These are phyloP conservation scores for Gilbertella persicaria DNA, from an alignment of 371 early-diverging fungal species.

Conservation along the genomic window DNA sequence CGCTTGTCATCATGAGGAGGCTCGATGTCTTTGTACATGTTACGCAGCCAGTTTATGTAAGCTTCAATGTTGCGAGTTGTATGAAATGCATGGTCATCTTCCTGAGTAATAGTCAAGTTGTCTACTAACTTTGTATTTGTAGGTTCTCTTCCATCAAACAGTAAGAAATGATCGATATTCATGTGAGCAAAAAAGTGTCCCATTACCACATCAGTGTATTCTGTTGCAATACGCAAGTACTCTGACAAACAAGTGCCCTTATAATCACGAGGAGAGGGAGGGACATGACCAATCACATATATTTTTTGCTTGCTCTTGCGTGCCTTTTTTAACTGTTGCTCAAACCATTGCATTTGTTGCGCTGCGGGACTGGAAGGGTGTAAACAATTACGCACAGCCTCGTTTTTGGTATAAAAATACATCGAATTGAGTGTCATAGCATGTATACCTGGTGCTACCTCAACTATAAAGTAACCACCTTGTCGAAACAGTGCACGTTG, in stretches of 20 bases:
- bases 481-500: slow-evolving; percentile 60
- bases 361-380: slow-evolving; percentile 58
- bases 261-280: slow-evolving; percentile 70
- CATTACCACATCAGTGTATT: slow-evolving; percentile 62
- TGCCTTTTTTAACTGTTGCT: slow-evolving; percentile 53
- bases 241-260: slow-evolving; percentile 58
- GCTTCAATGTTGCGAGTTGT: slow-evolving; percentile 27
- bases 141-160: slow-evolving; percentile 42
- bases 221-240: slow-evolving; percentile 61
- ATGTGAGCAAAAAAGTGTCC: slow-evolving; percentile 83
- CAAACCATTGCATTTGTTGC: slow-evolving; percentile 74
- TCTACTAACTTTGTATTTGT: slow-evolving; percentile 5
- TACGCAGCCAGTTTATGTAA: slow-evolving; percentile 36
- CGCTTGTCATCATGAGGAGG: slow-evolving; percentile 11
- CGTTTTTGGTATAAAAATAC: slow-evolving; percentile 70
- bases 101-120: not conserved
- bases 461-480: slow-evolving; percentile 71
- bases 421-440: slow-evolving; percentile 74
- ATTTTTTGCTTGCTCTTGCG: slow-evolving; percentile 30
- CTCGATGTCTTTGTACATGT: slow-evolving; percentile 33
- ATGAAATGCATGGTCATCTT: slow-evolving; percentile 16
- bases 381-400: slow-evolving; percentile 66
- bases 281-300: slow-evolving; percentile 78
- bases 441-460: slow-evolving; percentile 50
- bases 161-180: slow-evolving; percentile 78